Evolutionary conservation across 176 grass and related monocot genomes (phyloP).

Genomic region (Guadua angustifolia): DNA sequence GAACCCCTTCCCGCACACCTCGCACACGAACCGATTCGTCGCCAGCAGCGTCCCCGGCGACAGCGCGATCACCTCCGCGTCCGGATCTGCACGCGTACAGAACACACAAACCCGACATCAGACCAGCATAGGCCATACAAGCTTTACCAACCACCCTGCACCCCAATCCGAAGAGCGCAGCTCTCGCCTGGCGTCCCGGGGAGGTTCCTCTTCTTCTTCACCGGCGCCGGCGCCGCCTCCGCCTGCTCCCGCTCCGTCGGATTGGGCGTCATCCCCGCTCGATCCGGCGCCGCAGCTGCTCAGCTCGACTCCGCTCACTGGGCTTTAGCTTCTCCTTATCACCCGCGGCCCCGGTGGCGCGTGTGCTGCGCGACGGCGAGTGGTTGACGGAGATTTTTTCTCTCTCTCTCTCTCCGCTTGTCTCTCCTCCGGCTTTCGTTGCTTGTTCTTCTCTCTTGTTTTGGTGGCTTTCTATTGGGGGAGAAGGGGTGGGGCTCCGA

Average conservation of each 20-base stretch:
- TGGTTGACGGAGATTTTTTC: slow-evolving; percentile 43
- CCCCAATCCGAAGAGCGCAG: background rate
- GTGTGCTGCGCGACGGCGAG: slow-evolving; percentile 6
- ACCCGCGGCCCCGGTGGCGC: background rate
- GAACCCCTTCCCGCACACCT: slow-evolving; percentile 82
- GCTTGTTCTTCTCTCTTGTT: slow-evolving; percentile 15
- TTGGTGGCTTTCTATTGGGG: slow-evolving; percentile 42
- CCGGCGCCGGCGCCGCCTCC: slow-evolving; percentile 7
- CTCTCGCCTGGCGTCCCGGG: slow-evolving; percentile 61
- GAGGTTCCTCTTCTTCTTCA: slow-evolving; percentile 74
- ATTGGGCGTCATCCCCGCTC: slow-evolving; percentile 43
- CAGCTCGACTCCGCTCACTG: background rate
- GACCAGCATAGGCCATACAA: background rate
- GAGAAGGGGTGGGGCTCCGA: slow-evolving; percentile 40
- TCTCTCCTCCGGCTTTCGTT: background rate
- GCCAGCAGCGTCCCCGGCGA: slow-evolving; percentile 72
- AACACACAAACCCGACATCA: background rate
- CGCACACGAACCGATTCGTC: slow-evolving; percentile 76
- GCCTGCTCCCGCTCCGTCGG: slow-evolving; percentile 20
- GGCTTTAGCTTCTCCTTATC: background rate
- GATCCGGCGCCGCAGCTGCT: slow-evolving; percentile 33
- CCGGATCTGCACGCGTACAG: slow-evolving; percentile 55
- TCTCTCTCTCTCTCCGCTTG: background rate
- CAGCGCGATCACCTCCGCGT: slow-evolving; percentile 86
- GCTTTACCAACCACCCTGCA: background rate